Conservation (phyloP, 306 rosid species). For the Vachellia collinsii region DNA sequence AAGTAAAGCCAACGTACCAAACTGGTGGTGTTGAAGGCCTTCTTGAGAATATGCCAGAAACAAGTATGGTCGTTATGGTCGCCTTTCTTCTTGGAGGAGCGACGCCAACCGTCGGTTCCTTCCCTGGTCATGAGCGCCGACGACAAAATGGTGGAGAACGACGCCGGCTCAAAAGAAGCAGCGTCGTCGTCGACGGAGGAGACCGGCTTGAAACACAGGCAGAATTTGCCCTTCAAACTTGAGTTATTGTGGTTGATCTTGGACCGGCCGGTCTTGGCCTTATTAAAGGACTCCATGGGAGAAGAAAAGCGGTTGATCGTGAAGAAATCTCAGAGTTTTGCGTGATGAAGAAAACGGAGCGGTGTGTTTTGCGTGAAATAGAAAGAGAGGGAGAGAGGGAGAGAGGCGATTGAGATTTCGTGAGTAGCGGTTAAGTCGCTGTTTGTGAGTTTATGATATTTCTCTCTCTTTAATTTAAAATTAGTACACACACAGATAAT, state of each 20-base stretch:
- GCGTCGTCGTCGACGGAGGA: background rate
- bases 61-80: background rate
- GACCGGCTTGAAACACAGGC: constrained; percentile 26
- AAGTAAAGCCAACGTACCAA: constrained; percentile 29
- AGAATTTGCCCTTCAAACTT: background rate
- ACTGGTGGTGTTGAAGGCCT: constrained; percentile 28
- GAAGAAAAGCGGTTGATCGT: background rate
- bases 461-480: no score
- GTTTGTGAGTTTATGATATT: background rate
- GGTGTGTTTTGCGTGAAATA: no score
- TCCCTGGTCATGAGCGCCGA: constrained; percentile 1
- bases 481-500: no score
- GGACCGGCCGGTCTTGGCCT: background rate
- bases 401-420: constrained; percentile 28
- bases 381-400: background rate
- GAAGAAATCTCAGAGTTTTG: background rate
- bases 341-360: background rate
- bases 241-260: background rate
- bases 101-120: background rate
- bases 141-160: background rate
- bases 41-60: constrained; percentile 19
- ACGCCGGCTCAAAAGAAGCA: background rate
- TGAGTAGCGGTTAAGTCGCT: background rate
- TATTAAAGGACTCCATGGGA: constrained; percentile 24
- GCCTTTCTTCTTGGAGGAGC: background rate